A percentile compares a stretch with the other conserved stretches of the same genome.
phyloP scores from a whole-genome alignment of 2,329 filamentous ascomycete species.

The Paraconiothyrium sp. region DNA sequence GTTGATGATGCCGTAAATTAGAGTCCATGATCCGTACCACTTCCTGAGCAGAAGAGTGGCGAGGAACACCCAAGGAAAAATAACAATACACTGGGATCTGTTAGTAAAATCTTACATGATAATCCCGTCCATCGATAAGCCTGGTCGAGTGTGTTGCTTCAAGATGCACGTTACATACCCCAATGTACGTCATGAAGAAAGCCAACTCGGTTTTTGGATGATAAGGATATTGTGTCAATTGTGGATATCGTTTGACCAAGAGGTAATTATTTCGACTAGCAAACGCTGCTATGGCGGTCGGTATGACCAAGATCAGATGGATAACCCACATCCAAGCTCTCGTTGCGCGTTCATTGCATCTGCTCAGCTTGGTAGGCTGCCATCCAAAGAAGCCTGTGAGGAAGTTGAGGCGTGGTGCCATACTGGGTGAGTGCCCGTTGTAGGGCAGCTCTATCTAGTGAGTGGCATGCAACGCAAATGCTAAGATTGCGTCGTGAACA shows the following conservation, averaged over 20 bases:
- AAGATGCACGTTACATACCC: conserved; percentile 14
- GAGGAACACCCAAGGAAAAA: conserved; percentile 28
- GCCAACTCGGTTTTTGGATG: conserved; percentile 18
- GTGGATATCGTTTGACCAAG: conserved; percentile 15
- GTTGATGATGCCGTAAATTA: conserved; percentile 25
- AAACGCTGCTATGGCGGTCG: conserved; percentile 22
- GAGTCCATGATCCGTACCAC: conserved; percentile 17
- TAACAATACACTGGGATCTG: conserved; percentile 16
- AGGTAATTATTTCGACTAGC: conserved; percentile 14
- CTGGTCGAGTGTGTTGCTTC: background rate
- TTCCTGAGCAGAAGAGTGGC: conserved; percentile 15
- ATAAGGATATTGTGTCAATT: conserved; percentile 21
- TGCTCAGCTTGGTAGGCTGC: conserved; percentile 19
- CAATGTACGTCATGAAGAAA: conserved; percentile 23
- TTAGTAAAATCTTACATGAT: conserved; percentile 2
- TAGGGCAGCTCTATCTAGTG: background rate
- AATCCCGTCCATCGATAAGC: background rate
- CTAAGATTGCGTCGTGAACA: background rate
- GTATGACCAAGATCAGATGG: conserved; percentile 23
- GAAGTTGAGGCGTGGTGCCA: conserved; percentile 17
- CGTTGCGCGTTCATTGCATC: conserved; percentile 17
- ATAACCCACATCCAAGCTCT: conserved; percentile 17
- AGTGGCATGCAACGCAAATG: background rate
- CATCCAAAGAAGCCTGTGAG: conserved; percentile 26
- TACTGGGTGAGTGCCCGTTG: background rate